phyloP scores from a whole-genome alignment of 352 stramenopile species.

The Aphanomyces cochlioides region DNA sequence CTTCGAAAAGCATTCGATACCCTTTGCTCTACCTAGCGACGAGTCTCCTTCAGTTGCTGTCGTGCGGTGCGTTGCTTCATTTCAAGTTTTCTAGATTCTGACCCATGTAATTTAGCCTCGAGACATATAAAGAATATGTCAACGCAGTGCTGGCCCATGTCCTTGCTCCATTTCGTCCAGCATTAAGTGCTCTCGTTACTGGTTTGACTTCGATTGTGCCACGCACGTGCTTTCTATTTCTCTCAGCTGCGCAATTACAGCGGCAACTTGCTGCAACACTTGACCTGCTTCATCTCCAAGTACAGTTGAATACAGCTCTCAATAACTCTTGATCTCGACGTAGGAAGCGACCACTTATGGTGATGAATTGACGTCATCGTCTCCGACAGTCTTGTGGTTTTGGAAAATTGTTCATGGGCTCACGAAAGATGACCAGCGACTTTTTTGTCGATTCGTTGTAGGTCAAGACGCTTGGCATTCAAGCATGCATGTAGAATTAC shows the following conservation, averaged over 20 bases:
- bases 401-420: constrained; percentile 21
- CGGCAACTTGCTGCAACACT: background rate
- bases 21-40: background rate
- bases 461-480: constrained; percentile 1
- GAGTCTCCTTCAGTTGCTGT: background rate
- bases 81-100: no score
- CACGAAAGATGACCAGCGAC: background rate
- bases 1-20: constrained; percentile 5
- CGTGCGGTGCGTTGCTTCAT: no score
- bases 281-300: constrained; percentile 6
- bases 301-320: background rate
- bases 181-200: background rate
- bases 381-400: background rate
- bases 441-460: constrained; percentile 13
- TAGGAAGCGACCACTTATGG: constrained; percentile 10
- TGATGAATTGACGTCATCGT: background rate
- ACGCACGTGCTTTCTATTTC: background rate
- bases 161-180: background rate
- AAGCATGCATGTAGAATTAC: background rate
- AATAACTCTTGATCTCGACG: background rate
- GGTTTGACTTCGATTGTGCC: constrained; percentile 12
- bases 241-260: constrained; percentile 8
- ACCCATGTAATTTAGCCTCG: background rate
- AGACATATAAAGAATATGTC: constrained; percentile 4
- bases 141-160: background rate